These are phyloP conservation scores for Fusarium oxysporum DNA, from an alignment of 2,329 filamentous ascomycete genomes.

Conservation along the genomic window DNA sequence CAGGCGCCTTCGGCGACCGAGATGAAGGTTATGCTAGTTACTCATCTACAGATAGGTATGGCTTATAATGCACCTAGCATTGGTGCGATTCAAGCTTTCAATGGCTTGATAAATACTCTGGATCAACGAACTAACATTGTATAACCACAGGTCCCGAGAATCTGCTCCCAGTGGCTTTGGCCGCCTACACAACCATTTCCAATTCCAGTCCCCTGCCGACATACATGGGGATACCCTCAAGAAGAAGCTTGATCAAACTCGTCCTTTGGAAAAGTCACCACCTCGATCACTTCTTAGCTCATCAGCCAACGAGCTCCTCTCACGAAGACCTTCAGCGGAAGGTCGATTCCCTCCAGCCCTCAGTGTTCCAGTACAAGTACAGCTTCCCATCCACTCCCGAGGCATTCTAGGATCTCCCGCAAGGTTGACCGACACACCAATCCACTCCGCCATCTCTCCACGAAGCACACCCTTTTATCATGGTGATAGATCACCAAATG, in stretches of 20 bases:
- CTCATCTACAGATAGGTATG: slow-evolving; percentile 55
- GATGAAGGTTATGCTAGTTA: slow-evolving; percentile 61
- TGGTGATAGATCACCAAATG: slow-evolving; percentile 57
- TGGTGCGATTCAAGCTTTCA: slow-evolving; percentile 2
- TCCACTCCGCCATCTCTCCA: slow-evolving; percentile 62
- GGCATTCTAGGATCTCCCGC: slow-evolving; percentile 58
- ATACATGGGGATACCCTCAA: slow-evolving; percentile 64
- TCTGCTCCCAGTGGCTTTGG: slow-evolving; percentile 58
- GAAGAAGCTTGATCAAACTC: slow-evolving; percentile 65
- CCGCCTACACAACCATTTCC: slow-evolving; percentile 62
- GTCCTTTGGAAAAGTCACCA: slow-evolving; percentile 59
- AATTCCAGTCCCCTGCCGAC: slow-evolving; percentile 60
- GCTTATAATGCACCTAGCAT: neutral
- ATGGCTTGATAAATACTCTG: neutral
- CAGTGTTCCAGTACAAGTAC: slow-evolving; percentile 54
- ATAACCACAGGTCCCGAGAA: slow-evolving; percentile 54
- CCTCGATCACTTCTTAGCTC: slow-evolving; percentile 58
- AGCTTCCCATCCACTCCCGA: slow-evolving; percentile 52
- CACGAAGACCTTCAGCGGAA: slow-evolving; percentile 53
- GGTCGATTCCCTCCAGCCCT: slow-evolving; percentile 54
- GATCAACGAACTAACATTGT: slow-evolving; percentile 31
- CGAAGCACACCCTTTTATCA: slow-evolving; percentile 57
- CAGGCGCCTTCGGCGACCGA: slow-evolving; percentile 36
- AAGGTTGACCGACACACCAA: slow-evolving; percentile 59
- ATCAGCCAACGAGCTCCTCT: slow-evolving; percentile 54